Percentiles rank a stretch among this genome's conserved stretches.
Evolutionary conservation across 352 stramenopile genomes (phyloP).

Genomic region (Globisporangium heterothallicum): DNA sequence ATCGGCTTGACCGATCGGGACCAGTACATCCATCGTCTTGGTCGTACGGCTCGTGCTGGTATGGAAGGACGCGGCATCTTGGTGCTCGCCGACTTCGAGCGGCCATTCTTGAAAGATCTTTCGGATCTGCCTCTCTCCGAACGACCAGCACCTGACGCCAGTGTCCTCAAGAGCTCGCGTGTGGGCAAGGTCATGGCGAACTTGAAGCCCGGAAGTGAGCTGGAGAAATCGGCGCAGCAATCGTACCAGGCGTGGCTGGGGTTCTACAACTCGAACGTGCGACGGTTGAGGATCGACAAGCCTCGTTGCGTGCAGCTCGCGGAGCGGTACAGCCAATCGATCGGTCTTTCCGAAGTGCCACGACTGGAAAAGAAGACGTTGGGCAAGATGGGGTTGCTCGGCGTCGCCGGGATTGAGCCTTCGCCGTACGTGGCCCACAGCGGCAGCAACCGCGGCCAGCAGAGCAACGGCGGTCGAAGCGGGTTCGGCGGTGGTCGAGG

Average conservation of each 20-base stretch:
- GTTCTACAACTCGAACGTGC: slow-evolving; percentile 85
- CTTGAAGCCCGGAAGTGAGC: slow-evolving; percentile 39
- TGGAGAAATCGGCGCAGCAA: slow-evolving; percentile 75
- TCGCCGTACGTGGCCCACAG: slow-evolving; percentile 27
- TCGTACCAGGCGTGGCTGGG: slow-evolving; percentile 95
- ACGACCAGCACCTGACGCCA: slow-evolving; percentile 2
- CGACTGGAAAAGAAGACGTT: slow-evolving; percentile 82
- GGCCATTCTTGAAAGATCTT: slow-evolving; percentile 58
- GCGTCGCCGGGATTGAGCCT: slow-evolving; percentile 59
- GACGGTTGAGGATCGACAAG: slow-evolving; percentile 35
- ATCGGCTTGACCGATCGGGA: slow-evolving; percentile 81
- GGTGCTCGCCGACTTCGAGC: slow-evolving; percentile 85
- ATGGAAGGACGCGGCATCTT: slow-evolving; percentile 83
- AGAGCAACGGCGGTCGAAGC: slow-evolving; percentile 6
- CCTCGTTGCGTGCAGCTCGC: slow-evolving; percentile 65
- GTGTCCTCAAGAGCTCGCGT: slow-evolving; percentile 5
- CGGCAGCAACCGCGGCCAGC: slow-evolving; percentile 17
- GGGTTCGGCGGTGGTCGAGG: slow-evolving; percentile 5
- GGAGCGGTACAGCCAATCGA: slow-evolving; percentile 51
- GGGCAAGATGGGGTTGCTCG: slow-evolving; percentile 83
- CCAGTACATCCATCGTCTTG: slow-evolving; percentile 95
- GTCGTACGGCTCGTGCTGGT: slow-evolving; percentile 88
- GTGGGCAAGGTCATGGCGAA: slow-evolving; percentile 27
- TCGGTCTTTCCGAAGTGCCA: slow-evolving; percentile 65
- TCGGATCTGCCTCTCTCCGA: slow-evolving; percentile 52